Base-by-base conservation (phyloP, 2,329 filamentous ascomycete species). In the Tolypocladium pustulatum region DNA sequence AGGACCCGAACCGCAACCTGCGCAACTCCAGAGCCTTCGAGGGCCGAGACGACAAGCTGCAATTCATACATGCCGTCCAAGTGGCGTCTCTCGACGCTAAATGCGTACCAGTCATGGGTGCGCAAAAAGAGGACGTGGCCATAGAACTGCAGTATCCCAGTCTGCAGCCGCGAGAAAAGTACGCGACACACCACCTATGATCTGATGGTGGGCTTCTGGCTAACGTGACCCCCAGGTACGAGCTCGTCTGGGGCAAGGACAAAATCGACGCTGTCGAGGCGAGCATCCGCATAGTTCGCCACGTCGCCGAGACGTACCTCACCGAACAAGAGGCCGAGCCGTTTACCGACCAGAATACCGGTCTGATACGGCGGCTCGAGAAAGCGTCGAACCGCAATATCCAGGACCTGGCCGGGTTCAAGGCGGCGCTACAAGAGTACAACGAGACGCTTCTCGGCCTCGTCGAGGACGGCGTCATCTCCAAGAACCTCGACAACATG, bases 111-210 rank as follows among this genome's bases (percentile, higher is more conserved):
- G 76, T 78, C 15, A 74, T 81, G 60, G 76, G 76, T 43, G 75
- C 78, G 3, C 72, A 74, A 54, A 73, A 77, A 54, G 76, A 84
- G 60, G 80, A 84, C 59, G 78, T 85, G 8, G 75, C 73, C 13
- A 82, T 95, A 60, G 78, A 86, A 68, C 75, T 97, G 65, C 89
- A 94, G 71, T 97, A 97, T 72, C 93, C 94, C 12, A 92, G 90
- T 71, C 77, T 80, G 61, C 82, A 84, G 58, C 79, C 80, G 55
- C 81, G 82, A 57, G 90, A 94, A 73, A 84, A 80, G 85, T 89
- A 76, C 66, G 74, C 61, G 32, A 15, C 25, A 59, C 36, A n/a
- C 10, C 25, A 22, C 34, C 53, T 54, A 51, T 3, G 20, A 12
- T 25, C 27, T 15, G 43, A 38, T 41, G 46, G n/a, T 36, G 46